Base-by-base conservation (phyloP, 179 eudicot species). In the Gypsophila paniculata region DNA sequence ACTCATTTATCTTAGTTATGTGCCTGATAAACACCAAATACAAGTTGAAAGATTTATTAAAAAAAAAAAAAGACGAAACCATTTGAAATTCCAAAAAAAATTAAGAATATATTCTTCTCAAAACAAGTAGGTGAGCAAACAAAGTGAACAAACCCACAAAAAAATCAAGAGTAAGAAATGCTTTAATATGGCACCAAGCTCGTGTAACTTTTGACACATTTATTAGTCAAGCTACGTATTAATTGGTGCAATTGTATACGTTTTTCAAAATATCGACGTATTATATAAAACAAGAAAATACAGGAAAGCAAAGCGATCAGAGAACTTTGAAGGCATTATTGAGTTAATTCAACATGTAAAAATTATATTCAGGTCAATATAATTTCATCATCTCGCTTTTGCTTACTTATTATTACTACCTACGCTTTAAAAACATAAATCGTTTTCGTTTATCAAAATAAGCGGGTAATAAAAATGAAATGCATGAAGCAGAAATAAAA, bases 281-380 rank as follows among this genome's bases (percentile, higher is more conserved):
- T n/a, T 5, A 54, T 19, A 46, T 9, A 42, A 57, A 70, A 21
- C 15, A 19, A 69, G 8, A 22, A 8, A 13, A 19, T 22, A 2
- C 17, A 44, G 0, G 32, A 61, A 60, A 49, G 38, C 11, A 19
- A 49, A 62, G 69, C 75, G 68, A 72, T 72, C 75, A 72, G 75
- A 72, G 75, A 72, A 72, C 75, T 72, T 72, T 72, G 75, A 72
- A 72, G 75, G 68, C 23, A 48, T 44, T 38, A 55, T n/a, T 71
- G 51, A 58, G 48, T 61, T 67, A 23, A 49, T n/a, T 72, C 75
- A 64, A 72, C 68, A 61, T 29, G 2, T 29, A 29, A 1, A 1
- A 48, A 29, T 61, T 8, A 29, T 25, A 51, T 72, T 72, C 75
- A 72, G 75, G 0, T 67, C 8, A 63, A 6, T 8, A 25, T 49